These are phyloP conservation scores for Fusarium austroafricanum DNA, from an alignment of 2,329 filamentous ascomycete genomes.

Conservation along the genomic window DNA sequence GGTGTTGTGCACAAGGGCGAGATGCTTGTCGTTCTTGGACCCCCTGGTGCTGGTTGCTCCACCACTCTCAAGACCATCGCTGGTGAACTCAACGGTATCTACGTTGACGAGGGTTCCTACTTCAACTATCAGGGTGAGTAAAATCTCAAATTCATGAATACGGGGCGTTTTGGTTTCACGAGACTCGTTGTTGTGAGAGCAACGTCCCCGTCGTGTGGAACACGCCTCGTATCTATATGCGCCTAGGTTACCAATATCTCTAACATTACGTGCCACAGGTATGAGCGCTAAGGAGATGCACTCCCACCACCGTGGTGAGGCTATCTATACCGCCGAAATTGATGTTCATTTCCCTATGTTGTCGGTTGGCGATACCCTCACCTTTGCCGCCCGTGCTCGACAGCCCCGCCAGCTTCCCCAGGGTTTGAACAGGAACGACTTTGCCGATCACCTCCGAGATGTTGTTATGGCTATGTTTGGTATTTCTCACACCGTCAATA, in stretches of 20 bases:
- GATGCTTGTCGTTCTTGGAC: conserved; percentile 80
- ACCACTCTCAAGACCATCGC: conserved; percentile 88
- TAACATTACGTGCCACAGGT: conserved; percentile 54
- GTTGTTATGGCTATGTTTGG: conserved; percentile 82
- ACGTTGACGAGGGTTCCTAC: conserved; percentile 74
- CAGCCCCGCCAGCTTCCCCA: conserved; percentile 71
- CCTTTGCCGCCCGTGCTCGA: conserved; percentile 78
- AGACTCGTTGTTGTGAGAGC: conserved; percentile 10
- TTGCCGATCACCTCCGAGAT: conserved; percentile 73
- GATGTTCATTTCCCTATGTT: conserved; percentile 85
- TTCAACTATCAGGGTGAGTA: conserved; percentile 82
- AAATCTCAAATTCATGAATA: not conserved
- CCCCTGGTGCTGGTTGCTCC: conserved; percentile 80
- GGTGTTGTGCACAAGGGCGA: conserved; percentile 77
- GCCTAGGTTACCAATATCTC: not conserved
- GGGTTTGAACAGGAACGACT: conserved; percentile 65
- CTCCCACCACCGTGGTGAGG: conserved; percentile 81
- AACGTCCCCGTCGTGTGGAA: conserved; percentile 16
- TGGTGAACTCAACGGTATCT: conserved; percentile 84
- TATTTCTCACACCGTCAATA: conserved; percentile 78
- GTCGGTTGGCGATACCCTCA: conserved; percentile 81
- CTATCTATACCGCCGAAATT: conserved; percentile 87
- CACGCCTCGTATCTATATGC: conserved; percentile 4
- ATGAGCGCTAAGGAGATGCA: conserved; percentile 80
- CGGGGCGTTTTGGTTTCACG: conserved; percentile 5